Evolutionary conservation across 306 rosid species (phyloP).

Genomic region (Albizia julibrissin): DNA sequence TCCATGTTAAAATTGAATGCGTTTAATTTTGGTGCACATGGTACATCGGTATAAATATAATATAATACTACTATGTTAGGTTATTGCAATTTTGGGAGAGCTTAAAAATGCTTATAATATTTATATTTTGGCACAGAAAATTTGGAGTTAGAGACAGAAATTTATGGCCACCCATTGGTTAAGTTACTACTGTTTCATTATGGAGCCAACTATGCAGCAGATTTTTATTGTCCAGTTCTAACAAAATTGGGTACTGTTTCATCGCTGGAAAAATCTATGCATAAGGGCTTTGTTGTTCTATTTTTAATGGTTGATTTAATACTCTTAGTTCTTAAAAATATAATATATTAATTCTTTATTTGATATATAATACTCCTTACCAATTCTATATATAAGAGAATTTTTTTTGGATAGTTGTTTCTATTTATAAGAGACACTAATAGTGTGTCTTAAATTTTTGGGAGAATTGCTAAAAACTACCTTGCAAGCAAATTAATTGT

Average conservation of each 20-base stretch:
- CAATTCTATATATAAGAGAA: too few relatives aligned
- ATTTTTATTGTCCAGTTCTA: neutral
- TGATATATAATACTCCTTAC: too few relatives aligned
- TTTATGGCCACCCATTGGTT: constrained; percentile 23
- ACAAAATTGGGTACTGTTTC: neutral
- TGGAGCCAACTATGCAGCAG: neutral
- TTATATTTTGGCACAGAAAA: constrained; percentile 50
- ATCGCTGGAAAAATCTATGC: constrained; percentile 10
- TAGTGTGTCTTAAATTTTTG: too few relatives aligned
- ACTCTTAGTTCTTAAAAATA: too few relatives aligned
- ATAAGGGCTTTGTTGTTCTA: neutral
- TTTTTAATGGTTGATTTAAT: neutral
- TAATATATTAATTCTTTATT: too few relatives aligned
- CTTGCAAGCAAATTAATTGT: too few relatives aligned
- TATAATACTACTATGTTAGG: neutral
- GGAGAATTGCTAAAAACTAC: too few relatives aligned
- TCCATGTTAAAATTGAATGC: constrained; percentile 52
- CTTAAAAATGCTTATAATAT: constrained; percentile 19
- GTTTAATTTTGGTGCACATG: constrained; percentile 49
- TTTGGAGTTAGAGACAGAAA: constrained; percentile 30
- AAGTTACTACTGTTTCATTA: neutral
- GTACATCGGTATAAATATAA: neutral
- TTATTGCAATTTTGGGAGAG: constrained; percentile 32
- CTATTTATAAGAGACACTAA: too few relatives aligned
- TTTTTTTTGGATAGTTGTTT: too few relatives aligned